Base-by-base conservation (phyloP, 2,329 filamentous ascomycete species). In the Sphaceloma murrayae region DNA sequence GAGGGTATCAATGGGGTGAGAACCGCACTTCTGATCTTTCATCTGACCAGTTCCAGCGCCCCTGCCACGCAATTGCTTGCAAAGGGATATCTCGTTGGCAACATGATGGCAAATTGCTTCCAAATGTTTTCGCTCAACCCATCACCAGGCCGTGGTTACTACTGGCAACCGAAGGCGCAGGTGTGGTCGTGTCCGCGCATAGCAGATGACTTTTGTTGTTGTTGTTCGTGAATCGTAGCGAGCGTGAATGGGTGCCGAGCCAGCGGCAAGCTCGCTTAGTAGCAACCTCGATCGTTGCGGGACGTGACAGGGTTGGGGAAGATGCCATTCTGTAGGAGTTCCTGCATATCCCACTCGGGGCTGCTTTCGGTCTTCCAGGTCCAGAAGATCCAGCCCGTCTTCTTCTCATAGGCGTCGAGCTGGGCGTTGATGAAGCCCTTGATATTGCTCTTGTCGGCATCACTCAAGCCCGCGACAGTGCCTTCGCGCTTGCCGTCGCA, bases 311-410 rank as follows among this genome's bases (percentile, higher is more conserved):
- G 46, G 34, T 49, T 47, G 13, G 58, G 57, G 32, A 61, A 54
- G 38, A 63, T 48, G 17, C 67, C 67, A 22, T 61, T 62, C 18
- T 55, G 56, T 10, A 65, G 51, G 46, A 69, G 52, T 16, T 62
- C 60, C 53, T 67, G 52, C 64, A 70, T 68, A 46, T 70, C 63
- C 67, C 67, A 70, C 50, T 69, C 67, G 2, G 67, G 67, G 24
- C 67, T 66, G 17, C 60, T 60, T 53, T 71, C 67, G 1, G 66
- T 70, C 60, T 69, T 69, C 67, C 67, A 70, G 3, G 63, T 67
- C 68, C 68, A 70, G 56, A 68, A 70, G 51, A 70, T 66, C 67
- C 67, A 71, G 1, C 67, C 67, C 2, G 51, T 58, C 3, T 64
- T 66, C 58, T 66, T 67, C 57, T 71, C 68, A 45, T 60, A 70